Base-by-base conservation (phyloP, 805 yeast species). In the Yarrowia sp. region DNA sequence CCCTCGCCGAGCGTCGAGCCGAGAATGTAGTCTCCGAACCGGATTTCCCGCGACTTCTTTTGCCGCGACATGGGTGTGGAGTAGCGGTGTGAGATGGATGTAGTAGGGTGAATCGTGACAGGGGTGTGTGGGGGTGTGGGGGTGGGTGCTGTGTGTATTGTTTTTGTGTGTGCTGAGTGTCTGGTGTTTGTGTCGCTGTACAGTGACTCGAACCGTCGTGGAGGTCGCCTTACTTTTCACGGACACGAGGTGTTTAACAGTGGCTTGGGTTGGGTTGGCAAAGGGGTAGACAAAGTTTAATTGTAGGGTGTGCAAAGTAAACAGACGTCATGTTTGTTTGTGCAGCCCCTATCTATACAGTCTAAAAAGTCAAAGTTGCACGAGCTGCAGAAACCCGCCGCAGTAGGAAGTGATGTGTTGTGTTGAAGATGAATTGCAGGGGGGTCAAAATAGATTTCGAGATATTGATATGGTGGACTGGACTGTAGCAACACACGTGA, bases 1-100 rank as follows among this genome's bases (percentile, higher is more conserved):
- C 99, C 99, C 77, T 95, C 97, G 38, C 99, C 99, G 13, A 95
- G 78, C 0, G 99, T 93, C 13, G 96, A 87, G 2, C 98, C 99
- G 8, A 95, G 81, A 22, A 90, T 84, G 72, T 92, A 95, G 13
- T 90, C 86, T 31, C 99, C 99, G 74, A 95, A 92, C 43, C 96
- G 83, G 47, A 71, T 66, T 61, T 75, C 75, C 14, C 75, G 75
- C 58, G 62, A 55, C 15, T 58, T 58, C 35, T 58, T 58, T 17
- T 17, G 39, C 8, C 32, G 39, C 2, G 51, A 44, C 61, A 53
- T 53, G n/a, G 41, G 44, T 11, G 44, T 35, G 38, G 13, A 10
- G 38, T 35, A 35, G 10, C 38, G 10, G 44, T n/a, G 44, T 41
- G 44, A 10, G 44, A n/a, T 14, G 44, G 44, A 8, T 10, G 31